Evolutionary conservation across 805 yeast genomes (phyloP).

Genomic region (Wickerhamiella azymoides): DNA sequence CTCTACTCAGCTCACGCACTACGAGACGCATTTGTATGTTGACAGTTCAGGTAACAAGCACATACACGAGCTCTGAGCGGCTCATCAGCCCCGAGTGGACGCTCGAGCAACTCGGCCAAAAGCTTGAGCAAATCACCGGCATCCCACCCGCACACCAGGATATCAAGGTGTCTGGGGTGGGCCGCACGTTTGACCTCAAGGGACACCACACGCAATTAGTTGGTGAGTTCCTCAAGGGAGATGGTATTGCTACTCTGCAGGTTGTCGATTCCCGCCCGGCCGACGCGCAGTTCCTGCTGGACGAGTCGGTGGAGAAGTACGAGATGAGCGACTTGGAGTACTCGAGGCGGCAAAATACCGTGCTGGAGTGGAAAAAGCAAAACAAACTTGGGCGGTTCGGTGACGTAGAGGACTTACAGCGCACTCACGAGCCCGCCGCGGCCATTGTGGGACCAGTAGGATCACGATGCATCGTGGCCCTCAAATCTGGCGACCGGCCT

Average conservation of each 20-base stretch:
- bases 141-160: slow-evolving; percentile 41
- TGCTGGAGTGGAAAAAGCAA: slow-evolving; percentile 60
- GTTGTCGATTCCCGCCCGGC: slow-evolving; percentile 33
- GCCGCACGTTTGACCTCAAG: background rate
- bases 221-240: slow-evolving; percentile 3
- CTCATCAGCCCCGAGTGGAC: slow-evolving; percentile 52
- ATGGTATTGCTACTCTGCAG: slow-evolving; percentile 31
- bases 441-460: slow-evolving; percentile 14
- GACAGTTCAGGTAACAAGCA: slow-evolving; percentile 33
- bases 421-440: slow-evolving; percentile 14
- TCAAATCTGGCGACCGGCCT: slow-evolving; percentile 31
- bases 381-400: slow-evolving; percentile 54
- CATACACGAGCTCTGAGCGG: slow-evolving; percentile 55
- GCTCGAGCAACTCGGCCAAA: slow-evolving; percentile 35
- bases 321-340: slow-evolving; percentile 49
- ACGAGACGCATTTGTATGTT: too few species aligned
- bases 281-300: slow-evolving; percentile 23
- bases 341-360: slow-evolving; percentile 44
- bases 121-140: slow-evolving; percentile 62
- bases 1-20: background rate
- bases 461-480: slow-evolving; percentile 22
- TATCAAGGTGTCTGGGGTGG: slow-evolving; percentile 21
- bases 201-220: slow-evolving; percentile 10
- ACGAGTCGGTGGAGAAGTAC: slow-evolving; percentile 28
- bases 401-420: slow-evolving; percentile 35